Evolutionary conservation across 371 early-diverging fungal species (phyloP).

Genomic region (Mucor racemosus): DNA sequence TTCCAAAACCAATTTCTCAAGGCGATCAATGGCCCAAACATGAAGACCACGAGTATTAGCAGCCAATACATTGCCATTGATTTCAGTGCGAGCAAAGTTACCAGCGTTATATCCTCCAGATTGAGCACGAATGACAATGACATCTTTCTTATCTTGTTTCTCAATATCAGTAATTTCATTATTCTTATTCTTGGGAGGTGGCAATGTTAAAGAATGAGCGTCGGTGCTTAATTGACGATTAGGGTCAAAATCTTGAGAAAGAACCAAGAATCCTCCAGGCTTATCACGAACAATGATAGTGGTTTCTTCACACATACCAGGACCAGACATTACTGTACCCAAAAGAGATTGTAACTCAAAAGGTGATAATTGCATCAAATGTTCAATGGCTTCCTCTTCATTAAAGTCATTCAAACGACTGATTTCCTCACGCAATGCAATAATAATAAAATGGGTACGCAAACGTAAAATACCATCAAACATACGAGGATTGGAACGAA

Average conservation of each 20-base stretch:
- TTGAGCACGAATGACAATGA: conserved; percentile 59
- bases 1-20: conserved; percentile 71
- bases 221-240: conserved; percentile 18
- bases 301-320: conserved; percentile 54
- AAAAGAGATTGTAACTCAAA: conserved; percentile 80
- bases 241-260: conserved; percentile 31
- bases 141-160: conserved; percentile 7
- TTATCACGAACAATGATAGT: conserved; percentile 56
- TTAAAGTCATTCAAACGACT: conserved; percentile 71
- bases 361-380: conserved; percentile 81
- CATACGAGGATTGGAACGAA: conserved; percentile 69
- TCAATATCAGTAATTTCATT: neutral
- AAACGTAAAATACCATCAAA: conserved; percentile 87
- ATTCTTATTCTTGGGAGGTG: conserved; percentile 3
- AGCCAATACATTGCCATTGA: conserved; percentile 65
- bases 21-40: conserved; percentile 72
- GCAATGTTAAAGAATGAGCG: conserved; percentile 29
- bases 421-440: conserved; percentile 87
- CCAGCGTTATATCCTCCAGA: conserved; percentile 80
- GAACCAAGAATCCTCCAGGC: conserved; percentile 49
- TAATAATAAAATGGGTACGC: conserved; percentile 81
- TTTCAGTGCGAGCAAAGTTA: conserved; percentile 71
- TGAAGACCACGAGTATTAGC: conserved; percentile 78
- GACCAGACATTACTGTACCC: conserved; percentile 76
- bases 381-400: conserved; percentile 82